Percentiles rank a stretch among this genome's conserved stretches.
Evolutionary conservation across 23 red algal species (phyloP).

Genomic region (Chondrus crispus): DNA sequence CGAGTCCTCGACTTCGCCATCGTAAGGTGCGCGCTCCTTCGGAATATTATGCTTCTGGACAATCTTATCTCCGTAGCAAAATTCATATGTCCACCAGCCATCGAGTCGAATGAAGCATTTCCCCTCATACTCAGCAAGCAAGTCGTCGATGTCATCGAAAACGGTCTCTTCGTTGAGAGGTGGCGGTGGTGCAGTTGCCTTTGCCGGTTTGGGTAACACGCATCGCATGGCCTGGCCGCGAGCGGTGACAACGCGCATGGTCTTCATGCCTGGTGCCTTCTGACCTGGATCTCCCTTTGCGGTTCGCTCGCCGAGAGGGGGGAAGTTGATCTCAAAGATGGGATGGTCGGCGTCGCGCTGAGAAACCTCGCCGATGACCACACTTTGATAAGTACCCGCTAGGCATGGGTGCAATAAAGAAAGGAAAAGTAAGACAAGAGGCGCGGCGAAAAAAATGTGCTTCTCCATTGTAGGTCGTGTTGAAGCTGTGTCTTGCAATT

Average conservation of each 20-base stretch:
- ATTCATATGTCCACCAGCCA: constrained; percentile 87
- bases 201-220: constrained; percentile 10
- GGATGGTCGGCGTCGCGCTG: constrained; percentile 30
- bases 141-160: constrained; percentile 61
- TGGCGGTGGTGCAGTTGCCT: background rate
- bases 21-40: background rate
- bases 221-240: constrained; percentile 58
- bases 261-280: background rate
- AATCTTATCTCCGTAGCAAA: constrained; percentile 72
- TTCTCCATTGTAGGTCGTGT: no score
- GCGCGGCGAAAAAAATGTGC: background rate
- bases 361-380: constrained; percentile 51
- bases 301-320: background rate
- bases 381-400: background rate
- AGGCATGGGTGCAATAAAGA: background rate
- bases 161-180: background rate
- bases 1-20: constrained; percentile 7
- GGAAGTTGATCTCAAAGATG: constrained; percentile 30
- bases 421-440: background rate
- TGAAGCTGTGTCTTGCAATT: no score
- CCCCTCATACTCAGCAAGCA: constrained; percentile 37
- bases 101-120: constrained; percentile 53
- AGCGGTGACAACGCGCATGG: constrained; percentile 42
- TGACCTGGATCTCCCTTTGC: background rate
- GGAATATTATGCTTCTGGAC: constrained; percentile 61